A percentile compares a stretch with the other conserved stretches of the same genome.
These are phyloP conservation scores for Gracilariopsis chorda DNA, from an alignment of 23 red algal species.

Conservation along the genomic window DNA sequence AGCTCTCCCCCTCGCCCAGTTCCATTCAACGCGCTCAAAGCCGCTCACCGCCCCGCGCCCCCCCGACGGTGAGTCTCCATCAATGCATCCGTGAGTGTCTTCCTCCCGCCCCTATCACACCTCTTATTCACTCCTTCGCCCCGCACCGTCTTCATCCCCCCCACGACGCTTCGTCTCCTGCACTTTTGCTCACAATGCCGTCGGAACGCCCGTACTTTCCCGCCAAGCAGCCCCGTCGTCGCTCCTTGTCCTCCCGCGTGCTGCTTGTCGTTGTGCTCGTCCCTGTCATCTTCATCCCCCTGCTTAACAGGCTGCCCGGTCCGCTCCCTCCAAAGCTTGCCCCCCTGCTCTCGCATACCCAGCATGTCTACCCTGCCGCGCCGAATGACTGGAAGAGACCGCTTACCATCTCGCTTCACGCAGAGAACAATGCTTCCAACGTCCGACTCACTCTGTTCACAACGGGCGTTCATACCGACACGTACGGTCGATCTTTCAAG, in stretches of 20 bases:
- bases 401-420: neutral
- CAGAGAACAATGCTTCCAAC: neutral
- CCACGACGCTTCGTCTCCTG: too few relatives aligned
- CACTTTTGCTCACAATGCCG: too few relatives aligned
- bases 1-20: too few relatives aligned
- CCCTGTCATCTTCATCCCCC: neutral
- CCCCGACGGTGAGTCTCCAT: too few relatives aligned
- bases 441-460: conserved; percentile 18
- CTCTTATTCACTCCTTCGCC: too few relatives aligned
- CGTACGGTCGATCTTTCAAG: conserved; percentile 6
- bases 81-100: too few relatives aligned
- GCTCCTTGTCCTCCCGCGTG: neutral
- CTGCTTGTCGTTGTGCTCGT: neutral
- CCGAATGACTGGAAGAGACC: conserved; percentile 35
- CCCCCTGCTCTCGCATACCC: conserved; percentile 20
- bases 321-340: neutral
- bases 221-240: neutral
- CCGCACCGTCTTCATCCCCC: too few relatives aligned
- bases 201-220: neutral
- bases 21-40: too few relatives aligned
- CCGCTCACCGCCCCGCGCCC: too few relatives aligned
- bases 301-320: neutral
- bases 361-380: neutral
- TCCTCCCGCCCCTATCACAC: too few relatives aligned
- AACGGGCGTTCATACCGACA: conserved; percentile 8